These are phyloP conservation scores for Lepiota venenata DNA, from an alignment of 768 basidiomycete species.

Conservation along the genomic window DNA sequence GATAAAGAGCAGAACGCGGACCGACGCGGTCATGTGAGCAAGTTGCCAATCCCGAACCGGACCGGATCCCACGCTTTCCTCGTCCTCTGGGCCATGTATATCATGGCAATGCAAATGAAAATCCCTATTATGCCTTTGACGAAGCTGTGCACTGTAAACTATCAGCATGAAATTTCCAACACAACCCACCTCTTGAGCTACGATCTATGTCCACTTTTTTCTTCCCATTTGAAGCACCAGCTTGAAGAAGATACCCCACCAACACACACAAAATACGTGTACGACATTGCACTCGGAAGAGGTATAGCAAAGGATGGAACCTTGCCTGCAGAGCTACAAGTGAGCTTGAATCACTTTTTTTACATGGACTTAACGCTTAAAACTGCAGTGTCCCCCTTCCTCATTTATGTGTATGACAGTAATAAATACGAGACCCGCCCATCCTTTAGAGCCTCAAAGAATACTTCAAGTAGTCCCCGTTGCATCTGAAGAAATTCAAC, in stretches of 20 bases:
- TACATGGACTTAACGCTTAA: background rate
- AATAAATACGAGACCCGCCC: constrained; percentile 27
- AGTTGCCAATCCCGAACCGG: no score
- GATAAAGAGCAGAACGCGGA: no score
- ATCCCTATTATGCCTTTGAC: background rate
- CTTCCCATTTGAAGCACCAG: constrained; percentile 7
- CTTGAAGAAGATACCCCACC: constrained; percentile 26
- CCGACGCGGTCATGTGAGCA: no score
- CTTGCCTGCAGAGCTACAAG: constrained; percentile 27
- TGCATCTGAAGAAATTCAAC: constrained; percentile 15
- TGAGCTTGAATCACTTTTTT: constrained; percentile 7
- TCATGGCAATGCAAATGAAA: background rate
- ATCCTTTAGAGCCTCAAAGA: constrained; percentile 29
- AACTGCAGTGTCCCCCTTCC: constrained; percentile 28
- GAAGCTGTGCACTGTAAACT: constrained; percentile 1
- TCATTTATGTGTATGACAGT: constrained; percentile 29
- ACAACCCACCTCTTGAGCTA: constrained; percentile 12
- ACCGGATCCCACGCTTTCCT: no score
- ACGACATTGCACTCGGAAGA: constrained; percentile 21
- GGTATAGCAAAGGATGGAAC: constrained; percentile 23
- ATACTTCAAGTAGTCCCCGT: constrained; percentile 33
- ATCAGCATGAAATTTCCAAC: background rate
- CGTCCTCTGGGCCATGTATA: background rate
- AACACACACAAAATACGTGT: constrained; percentile 25
- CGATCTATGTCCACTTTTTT: constrained; percentile 25